phyloP scores from a whole-genome alignment of 2,329 filamentous ascomycete genomes.

The Endocalyx cinctus region DNA sequence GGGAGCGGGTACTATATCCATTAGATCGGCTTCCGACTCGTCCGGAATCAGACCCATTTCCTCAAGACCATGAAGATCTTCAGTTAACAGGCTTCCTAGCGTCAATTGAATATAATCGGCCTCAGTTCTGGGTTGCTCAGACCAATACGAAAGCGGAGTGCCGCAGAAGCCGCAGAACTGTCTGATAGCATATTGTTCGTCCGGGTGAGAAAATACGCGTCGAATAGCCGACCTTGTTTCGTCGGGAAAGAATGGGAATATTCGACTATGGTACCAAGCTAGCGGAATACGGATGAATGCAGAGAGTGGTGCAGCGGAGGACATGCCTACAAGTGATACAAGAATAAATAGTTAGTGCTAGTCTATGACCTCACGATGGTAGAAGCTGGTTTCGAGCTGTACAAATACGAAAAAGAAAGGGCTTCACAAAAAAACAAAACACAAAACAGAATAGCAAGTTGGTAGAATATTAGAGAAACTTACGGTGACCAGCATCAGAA shows the following conservation, averaged over 20 bases:
- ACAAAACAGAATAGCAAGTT: not conserved
- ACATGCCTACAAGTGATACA: constrained; percentile 46
- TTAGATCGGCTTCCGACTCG: constrained; percentile 21
- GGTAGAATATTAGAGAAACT: constrained; percentile 30
- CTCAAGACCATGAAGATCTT: constrained; percentile 69
- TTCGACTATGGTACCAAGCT: constrained; percentile 72
- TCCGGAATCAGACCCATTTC: constrained; percentile 68
- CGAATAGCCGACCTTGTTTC: constrained; percentile 66
- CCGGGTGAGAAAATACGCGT: constrained; percentile 59
- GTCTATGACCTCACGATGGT: too few species aligned
- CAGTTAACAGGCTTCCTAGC: constrained; percentile 67
- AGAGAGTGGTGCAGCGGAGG: constrained; percentile 67
- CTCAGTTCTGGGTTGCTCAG: constrained; percentile 64
- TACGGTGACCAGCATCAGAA: constrained; percentile 66
- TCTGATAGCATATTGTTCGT: constrained; percentile 57
- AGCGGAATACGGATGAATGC: constrained; percentile 82
- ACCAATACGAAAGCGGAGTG: constrained; percentile 80
- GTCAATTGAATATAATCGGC: constrained; percentile 77
- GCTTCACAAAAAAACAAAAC: not conserved
- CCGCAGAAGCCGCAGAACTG: constrained; percentile 92
- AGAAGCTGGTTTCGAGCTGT: too few species aligned
- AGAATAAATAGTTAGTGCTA: too few species aligned
- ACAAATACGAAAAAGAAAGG: too few species aligned
- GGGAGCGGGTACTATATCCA: constrained; percentile 21
- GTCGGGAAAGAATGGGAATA: constrained; percentile 71